phyloP scores from a whole-genome alignment of 2,329 filamentous ascomycete species.

The Epichloe festucae region DNA sequence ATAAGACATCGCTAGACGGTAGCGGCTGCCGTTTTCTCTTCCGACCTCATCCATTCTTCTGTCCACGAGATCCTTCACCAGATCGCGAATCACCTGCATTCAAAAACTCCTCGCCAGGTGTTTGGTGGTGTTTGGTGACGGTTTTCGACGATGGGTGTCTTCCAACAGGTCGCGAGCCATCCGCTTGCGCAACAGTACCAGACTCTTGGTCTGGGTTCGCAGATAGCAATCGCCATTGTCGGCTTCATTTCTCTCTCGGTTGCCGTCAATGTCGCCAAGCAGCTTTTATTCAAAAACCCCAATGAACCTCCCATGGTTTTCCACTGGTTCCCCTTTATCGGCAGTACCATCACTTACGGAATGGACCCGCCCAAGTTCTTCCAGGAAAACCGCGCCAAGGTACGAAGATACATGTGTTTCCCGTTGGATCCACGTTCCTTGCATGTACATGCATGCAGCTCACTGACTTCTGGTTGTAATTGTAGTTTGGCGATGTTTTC shows the following conservation, averaged over 20 bases:
- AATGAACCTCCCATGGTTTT: constrained; percentile 74
- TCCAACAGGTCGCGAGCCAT: constrained; percentile 36
- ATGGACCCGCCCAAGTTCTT: constrained; percentile 92
- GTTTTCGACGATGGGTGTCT: constrained; percentile 36
- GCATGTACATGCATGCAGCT: background rate
- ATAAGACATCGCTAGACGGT: background rate
- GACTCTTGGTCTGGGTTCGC: constrained; percentile 32
- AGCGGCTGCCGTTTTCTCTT: background rate
- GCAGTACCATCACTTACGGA: constrained; percentile 86
- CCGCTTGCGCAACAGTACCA: constrained; percentile 38
- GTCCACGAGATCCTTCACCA: background rate
- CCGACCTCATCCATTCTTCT: background rate
- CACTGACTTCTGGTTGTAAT: constrained; percentile 21
- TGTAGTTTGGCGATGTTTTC: constrained; percentile 77
- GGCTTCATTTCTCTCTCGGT: constrained; percentile 43
- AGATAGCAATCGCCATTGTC: constrained; percentile 32
- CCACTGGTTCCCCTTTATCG: constrained; percentile 71
- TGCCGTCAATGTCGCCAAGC: constrained; percentile 64
- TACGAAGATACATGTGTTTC: constrained; percentile 24
- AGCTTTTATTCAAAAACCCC: constrained; percentile 69
- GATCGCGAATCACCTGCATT: background rate
- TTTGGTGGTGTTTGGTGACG: background rate
- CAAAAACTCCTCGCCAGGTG: background rate
- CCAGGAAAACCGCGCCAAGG: constrained; percentile 60
- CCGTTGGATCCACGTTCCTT: background rate